Evolutionary conservation across 2,329 filamentous ascomycete genomes (phyloP).

Genomic region (Fusarium floridanum): DNA sequence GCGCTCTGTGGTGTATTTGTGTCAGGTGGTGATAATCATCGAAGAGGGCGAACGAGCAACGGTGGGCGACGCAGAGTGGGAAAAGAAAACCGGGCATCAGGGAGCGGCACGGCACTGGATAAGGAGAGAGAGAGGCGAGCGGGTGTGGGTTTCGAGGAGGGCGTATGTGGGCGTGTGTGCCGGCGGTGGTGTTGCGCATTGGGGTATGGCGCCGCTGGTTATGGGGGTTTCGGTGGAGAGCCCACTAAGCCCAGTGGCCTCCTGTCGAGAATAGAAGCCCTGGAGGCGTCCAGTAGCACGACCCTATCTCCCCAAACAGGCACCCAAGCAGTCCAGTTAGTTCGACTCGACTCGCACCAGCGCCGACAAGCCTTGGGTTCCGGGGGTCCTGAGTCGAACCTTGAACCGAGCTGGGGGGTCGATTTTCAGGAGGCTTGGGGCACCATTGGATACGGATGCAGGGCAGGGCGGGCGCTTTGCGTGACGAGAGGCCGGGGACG

Average conservation of each 20-base stretch:
- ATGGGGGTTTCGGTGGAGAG: slow-evolving; percentile 36
- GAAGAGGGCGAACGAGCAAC: slow-evolving; percentile 60
- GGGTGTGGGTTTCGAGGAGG: slow-evolving; percentile 15
- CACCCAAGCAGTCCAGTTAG: slow-evolving; percentile 7
- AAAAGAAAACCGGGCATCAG: slow-evolving; percentile 64
- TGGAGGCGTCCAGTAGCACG: slow-evolving; percentile 38
- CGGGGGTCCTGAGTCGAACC: slow-evolving; percentile 2
- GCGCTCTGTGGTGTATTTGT: slow-evolving; percentile 55
- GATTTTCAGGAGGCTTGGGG: slow-evolving; percentile 36
- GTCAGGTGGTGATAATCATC: slow-evolving; percentile 59
- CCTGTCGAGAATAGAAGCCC: slow-evolving; percentile 40
- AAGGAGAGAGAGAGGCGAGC: slow-evolving; percentile 44
- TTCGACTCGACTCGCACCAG: slow-evolving; percentile 13
- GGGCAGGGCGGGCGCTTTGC: slow-evolving; percentile 24
- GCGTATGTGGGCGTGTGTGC: slow-evolving; percentile 30
- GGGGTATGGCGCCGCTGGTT: slow-evolving; percentile 41
- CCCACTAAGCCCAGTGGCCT: slow-evolving; percentile 29
- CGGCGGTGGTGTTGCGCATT: slow-evolving; percentile 42
- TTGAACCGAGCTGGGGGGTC: slow-evolving; percentile 20
- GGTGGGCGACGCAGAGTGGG: slow-evolving; percentile 61
- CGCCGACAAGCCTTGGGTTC: not conserved
- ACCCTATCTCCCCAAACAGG: slow-evolving; percentile 37
- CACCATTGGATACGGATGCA: slow-evolving; percentile 30
- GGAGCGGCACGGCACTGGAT: slow-evolving; percentile 43
- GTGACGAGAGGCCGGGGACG: slow-evolving; percentile 29